Evolutionary conservation across 805 yeast species (phyloP).

Genomic region (Ogataea dorogensis): DNA sequence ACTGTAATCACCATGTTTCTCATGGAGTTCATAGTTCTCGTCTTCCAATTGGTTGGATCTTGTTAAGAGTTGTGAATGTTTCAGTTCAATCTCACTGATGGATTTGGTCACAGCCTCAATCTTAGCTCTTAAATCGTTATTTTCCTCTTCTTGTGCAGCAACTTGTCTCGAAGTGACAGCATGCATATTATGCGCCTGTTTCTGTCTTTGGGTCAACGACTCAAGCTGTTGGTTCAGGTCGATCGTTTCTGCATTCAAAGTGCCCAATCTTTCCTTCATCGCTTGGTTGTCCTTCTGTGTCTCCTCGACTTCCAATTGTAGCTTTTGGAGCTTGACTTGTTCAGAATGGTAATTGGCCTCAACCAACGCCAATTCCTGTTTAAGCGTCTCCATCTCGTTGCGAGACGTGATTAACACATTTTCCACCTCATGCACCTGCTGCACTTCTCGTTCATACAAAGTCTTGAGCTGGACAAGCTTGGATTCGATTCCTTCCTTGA

Average conservation of each 20-base stretch:
- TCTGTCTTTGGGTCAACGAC: constrained; percentile 50
- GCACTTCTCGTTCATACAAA: constrained; percentile 75
- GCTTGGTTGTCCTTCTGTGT: constrained; percentile 66
- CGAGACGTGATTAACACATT: constrained; percentile 54
- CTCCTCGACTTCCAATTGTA: constrained; percentile 59
- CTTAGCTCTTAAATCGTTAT: constrained; percentile 35
- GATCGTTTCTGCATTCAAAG: constrained; percentile 62
- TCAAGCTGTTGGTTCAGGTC: constrained; percentile 58
- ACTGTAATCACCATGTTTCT: constrained; percentile 31
- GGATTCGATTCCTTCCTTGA: constrained; percentile 70
- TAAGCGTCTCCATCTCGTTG: constrained; percentile 64
- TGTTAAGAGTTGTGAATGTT: constrained; percentile 24
- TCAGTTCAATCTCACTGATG: constrained; percentile 28
- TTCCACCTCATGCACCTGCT: constrained; percentile 73
- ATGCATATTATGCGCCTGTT: constrained; percentile 59
- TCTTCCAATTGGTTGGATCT: constrained; percentile 31
- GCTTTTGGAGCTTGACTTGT: constrained; percentile 59
- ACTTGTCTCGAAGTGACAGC: constrained; percentile 71
- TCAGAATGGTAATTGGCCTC: constrained; percentile 78
- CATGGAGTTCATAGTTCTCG: constrained; percentile 43
- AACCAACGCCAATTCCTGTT: constrained; percentile 68
- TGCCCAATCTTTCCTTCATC: constrained; percentile 66
- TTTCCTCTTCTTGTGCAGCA: constrained; percentile 52
- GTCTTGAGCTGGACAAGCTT: constrained; percentile 65
- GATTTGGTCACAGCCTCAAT: constrained; percentile 26